These are phyloP conservation scores for Phoma sp. DNA, from an alignment of 2,329 filamentous ascomycete species.

Conservation along the genomic window DNA sequence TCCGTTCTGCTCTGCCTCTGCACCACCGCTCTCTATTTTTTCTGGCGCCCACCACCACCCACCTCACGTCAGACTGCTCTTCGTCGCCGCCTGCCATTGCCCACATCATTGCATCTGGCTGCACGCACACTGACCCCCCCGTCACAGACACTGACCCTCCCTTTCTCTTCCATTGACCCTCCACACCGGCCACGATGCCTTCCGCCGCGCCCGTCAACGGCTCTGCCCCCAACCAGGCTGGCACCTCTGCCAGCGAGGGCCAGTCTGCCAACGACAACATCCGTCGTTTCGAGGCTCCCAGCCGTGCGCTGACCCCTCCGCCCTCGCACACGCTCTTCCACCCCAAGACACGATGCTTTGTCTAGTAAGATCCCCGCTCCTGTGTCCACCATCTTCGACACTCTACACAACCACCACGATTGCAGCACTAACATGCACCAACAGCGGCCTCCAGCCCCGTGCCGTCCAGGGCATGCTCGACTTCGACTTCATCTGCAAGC, in stretches of 20 bases:
- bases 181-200: constrained; percentile 51
- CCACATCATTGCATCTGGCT: neutral
- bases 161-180: constrained; percentile 23
- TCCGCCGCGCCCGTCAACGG: constrained; percentile 48
- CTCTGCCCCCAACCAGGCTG: constrained; percentile 38
- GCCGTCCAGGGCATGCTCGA: constrained; percentile 74
- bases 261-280: constrained; percentile 97
- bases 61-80: constrained; percentile 34
- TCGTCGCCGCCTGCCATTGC: neutral
- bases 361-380: constrained; percentile 69
- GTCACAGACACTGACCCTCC: neutral
- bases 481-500: constrained; percentile 99
- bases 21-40: constrained; percentile 26
- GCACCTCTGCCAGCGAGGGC: constrained; percentile 40
- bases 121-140: neutral
- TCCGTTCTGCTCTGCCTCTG: constrained; percentile 22
- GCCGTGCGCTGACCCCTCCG: constrained; percentile 87
- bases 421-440: constrained; percentile 28
- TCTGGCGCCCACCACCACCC: constrained; percentile 17
- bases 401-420: neutral
- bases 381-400: too few relatives aligned
- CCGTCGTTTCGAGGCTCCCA: constrained; percentile 91
- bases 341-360: constrained; percentile 99
- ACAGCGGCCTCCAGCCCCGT: constrained; percentile 89
- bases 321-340: constrained; percentile 93